Evolutionary conservation across 371 early-diverging fungal genomes (phyloP), one percentile per base, ranked within the genome.

Genomic region (Rhizomucor miehei): DNA sequence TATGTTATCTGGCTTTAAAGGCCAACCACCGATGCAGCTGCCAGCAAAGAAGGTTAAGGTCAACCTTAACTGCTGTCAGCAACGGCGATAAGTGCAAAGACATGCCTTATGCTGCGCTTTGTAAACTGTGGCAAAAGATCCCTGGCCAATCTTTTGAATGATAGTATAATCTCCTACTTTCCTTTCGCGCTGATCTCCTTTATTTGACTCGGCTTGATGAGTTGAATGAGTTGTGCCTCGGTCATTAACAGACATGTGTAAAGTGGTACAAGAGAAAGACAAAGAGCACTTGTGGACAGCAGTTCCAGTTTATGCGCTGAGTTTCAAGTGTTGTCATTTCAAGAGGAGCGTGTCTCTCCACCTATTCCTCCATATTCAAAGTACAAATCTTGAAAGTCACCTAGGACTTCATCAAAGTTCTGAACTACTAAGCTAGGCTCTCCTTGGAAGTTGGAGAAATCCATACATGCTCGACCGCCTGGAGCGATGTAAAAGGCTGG

Each of bases 91-190:
- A n/a, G 35, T 25, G 14, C 29, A 13, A 35, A 48, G 37, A 36
- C 47, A 59, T 73, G 79, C 84, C 73, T 84, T 86, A 67, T 89
- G 85, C 54, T 77, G 65, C 40, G 89, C 97, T 63, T 87, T 82
- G 69, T 88, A 96, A 5, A 97, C 97, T 1, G 88, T 94, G 24
- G 97, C 97, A 77, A 97, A 97, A 1, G 95, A 94, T 24, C 97
- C 97, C 41, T 89, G 85, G 41, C 97, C 97, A 54, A 97, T 93
- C 52, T 88, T 88, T 14, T 77, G 65, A 40, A 77, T 70, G 44
- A 92, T 71, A 29, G 74, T 41, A 62, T 87, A 91, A 48, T 82
- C 82, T 29, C 87, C 91, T 20, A 89, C 84, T 4, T 69, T 44
- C 17, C 41, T 44, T 41, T 60, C 61, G 21, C 34, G 46, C 4